Base-by-base conservation (phyloP, 306 rosid species). In the Ceratonia siliqua region DNA sequence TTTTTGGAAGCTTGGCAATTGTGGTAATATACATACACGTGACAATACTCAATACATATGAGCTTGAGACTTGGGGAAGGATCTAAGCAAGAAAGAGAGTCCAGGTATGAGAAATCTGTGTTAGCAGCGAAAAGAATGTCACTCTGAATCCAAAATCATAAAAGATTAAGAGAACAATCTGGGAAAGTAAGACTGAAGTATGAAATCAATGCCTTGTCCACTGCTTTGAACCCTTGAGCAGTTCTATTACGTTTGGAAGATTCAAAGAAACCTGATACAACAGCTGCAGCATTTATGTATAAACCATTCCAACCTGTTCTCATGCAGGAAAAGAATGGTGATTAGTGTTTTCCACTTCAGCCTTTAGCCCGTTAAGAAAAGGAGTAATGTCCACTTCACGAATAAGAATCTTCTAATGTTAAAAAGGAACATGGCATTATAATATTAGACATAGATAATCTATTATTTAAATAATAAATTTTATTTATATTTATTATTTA, bases 241-340 rank as follows among this genome's bases (percentile, higher is more conserved):
- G 48, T 64, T 49, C 11, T 17, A 49, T 68, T 76, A 50, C 53
- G 30, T 62, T 64, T 41, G 83, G 72, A 50, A 59, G 33, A 33
- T 50, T 74, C 65, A 73, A 76, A 12, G 74, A 48, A 78, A 46
- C 52, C 69, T 82, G 64, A 78, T 12, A 77, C 82, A 83, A 79
- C 88, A 86, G 28, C 66, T 59, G 87, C 88, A 88, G 82, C 91
- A 88, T 83, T 67, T 85, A 59, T 80, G 82, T 71, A 86, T 70
- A 61, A 90, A 70, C 91, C 93, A 90, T 42, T 73, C 87, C 76
- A 88, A 55, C 85, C 96, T 90, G 91, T 82, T 70, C 39, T 53
- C 46, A 73, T 64, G 36, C 24, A 78, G 1, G 5, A 17, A 68
- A 73, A 56, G 41, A 68, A 35, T 22, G 0, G 49, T 41, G 20